Conservation (phyloP, 2,329 filamentous ascomycete genomes). For the Arthrobotrys musiformis region DNA sequence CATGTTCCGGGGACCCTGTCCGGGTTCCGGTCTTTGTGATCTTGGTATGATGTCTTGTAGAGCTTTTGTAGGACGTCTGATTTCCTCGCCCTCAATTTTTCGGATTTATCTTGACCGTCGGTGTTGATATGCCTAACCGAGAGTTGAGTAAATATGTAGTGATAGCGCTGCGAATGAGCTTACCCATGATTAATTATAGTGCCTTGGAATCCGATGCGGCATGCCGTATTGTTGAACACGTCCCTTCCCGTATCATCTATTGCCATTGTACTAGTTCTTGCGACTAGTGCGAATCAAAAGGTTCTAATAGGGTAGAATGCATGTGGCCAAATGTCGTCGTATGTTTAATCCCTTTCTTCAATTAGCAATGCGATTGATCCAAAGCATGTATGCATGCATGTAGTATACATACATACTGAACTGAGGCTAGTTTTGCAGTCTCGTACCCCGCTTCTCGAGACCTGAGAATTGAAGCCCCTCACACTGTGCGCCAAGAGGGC, state of each 20-base stretch:
- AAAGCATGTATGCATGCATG: too few species aligned
- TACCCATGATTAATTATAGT: not conserved
- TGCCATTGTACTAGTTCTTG: not conserved
- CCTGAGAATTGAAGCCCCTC: too few species aligned
- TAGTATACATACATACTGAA: too few species aligned
- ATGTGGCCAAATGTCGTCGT: too few species aligned
- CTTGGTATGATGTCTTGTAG: not conserved
- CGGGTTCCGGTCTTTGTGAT: conserved; percentile 6
- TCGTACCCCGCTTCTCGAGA: too few species aligned
- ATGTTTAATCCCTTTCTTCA: too few species aligned
- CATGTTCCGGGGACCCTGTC: not conserved
- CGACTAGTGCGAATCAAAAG: too few species aligned
- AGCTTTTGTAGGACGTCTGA: not conserved
- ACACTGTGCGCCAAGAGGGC: too few species aligned
- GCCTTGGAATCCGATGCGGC: not conserved
- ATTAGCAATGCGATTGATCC: too few species aligned
- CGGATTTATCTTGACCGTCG: not conserved
- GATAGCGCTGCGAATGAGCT: not conserved
- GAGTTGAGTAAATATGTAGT: not conserved
- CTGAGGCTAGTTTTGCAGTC: too few species aligned
- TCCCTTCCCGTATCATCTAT: not conserved
- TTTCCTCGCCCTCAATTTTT: not conserved
- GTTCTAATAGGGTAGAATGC: too few species aligned
- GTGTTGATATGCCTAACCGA: not conserved
- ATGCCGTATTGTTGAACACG: not conserved